A percentile compares a stretch with the other conserved stretches of the same genome.
These are phyloP conservation scores for Crithidia fasciculata DNA, from an alignment of 208 protist genomes.

Conservation along the genomic window DNA sequence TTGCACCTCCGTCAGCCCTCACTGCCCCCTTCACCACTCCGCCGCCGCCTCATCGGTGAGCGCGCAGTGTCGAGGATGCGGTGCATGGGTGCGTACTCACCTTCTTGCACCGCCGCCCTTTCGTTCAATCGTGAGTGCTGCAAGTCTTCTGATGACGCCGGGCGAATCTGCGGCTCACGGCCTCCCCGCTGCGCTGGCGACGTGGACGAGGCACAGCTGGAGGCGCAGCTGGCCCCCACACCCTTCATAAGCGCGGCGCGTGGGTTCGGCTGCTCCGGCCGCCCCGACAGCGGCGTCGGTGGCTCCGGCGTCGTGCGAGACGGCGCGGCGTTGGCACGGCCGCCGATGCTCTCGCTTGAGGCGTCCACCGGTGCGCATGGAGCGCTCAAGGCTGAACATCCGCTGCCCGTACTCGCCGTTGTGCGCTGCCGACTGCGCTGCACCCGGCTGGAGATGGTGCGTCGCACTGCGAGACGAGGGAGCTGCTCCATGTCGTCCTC, in stretches of 20 bases:
- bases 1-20: background rate
- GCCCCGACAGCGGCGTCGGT: background rate
- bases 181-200: background rate
- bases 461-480: background rate
- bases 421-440: background rate
- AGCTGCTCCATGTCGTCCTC: constrained; percentile 6
- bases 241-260: background rate
- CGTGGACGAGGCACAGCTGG: too few species aligned
- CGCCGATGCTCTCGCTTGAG: background rate
- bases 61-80: background rate
- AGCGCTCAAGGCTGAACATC: background rate
- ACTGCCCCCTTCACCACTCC: background rate
- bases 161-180: background rate
- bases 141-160: background rate
- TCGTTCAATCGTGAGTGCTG: background rate
- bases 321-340: background rate
- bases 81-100: constrained; percentile 1
- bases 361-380: background rate
- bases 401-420: background rate
- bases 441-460: background rate
- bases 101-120: background rate
- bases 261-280: background rate
- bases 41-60: background rate
- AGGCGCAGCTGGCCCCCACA: background rate
- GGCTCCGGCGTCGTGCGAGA: background rate